Conservation (phyloP, 2,329 filamentous ascomycete genomes). For the Fusarium temperatum region DNA sequence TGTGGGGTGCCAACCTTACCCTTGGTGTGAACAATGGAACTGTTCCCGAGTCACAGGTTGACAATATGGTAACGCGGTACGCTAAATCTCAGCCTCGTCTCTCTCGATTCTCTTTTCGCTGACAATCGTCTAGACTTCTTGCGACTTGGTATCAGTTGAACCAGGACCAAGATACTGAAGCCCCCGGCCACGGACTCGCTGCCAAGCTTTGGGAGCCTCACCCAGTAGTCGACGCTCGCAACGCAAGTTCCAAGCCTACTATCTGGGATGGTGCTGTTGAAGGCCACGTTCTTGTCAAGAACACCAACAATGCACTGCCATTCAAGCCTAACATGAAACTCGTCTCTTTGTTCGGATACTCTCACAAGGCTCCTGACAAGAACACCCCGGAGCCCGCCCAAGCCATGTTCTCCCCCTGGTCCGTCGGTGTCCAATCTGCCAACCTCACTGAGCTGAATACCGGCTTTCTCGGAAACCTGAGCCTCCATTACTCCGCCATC, state of each 20-base stretch:
- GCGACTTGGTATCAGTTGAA: conserved; percentile 12
- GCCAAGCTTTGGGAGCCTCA: background rate
- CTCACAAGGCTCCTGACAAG: background rate
- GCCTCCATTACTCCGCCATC: background rate
- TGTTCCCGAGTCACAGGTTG: conserved; percentile 1
- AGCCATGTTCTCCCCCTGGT: background rate
- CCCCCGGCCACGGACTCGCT: background rate
- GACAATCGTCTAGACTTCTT: background rate
- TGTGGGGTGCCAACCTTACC: conserved; percentile 13
- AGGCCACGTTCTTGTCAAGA: conserved; percentile 17
- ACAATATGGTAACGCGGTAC: conserved; percentile 14
- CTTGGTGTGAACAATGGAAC: conserved; percentile 15
- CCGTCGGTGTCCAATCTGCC: background rate
- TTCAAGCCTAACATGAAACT: conserved; percentile 6
- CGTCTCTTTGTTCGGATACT: conserved; percentile 12
- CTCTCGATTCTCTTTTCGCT: accelerated
- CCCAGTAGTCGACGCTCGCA: background rate
- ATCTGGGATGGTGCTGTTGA: background rate
- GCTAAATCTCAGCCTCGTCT: accelerated
- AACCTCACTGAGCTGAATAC: conserved; percentile 4
- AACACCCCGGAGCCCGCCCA: background rate
- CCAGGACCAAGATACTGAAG: background rate
- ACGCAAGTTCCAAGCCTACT: background rate
- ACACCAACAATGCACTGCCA: background rate
- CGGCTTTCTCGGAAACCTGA: background rate